phyloP scores from a whole-genome alignment of 2,329 filamentous ascomycete species.

The Diaporthe sp. region DNA sequence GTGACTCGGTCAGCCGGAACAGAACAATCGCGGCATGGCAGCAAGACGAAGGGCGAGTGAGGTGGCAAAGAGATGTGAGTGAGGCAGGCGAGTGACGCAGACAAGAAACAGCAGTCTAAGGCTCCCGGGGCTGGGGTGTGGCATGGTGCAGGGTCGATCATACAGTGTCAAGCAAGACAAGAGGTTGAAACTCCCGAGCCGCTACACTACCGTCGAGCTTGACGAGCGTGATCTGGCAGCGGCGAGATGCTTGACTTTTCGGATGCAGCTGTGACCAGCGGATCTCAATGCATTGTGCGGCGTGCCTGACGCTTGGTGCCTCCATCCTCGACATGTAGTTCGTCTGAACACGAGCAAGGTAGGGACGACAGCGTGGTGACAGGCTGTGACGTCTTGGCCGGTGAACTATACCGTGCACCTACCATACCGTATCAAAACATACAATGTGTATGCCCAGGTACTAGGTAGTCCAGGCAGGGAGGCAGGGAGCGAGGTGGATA shows the following conservation, averaged over 20 bases:
- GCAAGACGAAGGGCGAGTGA: slow-evolving; percentile 37
- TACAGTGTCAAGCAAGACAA: slow-evolving; percentile 35
- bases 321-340: not conserved
- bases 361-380: slow-evolving; percentile 18
- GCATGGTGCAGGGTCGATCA: slow-evolving; percentile 41
- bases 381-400: slow-evolving; percentile 23
- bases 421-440: slow-evolving; percentile 9
- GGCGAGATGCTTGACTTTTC: slow-evolving; percentile 14
- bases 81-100: slow-evolving; percentile 32
- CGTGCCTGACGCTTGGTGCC: slow-evolving; percentile 20
- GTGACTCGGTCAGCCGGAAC: slow-evolving; percentile 35
- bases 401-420: not conserved
- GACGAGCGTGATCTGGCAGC: slow-evolving; percentile 14
- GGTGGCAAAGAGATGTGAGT: slow-evolving; percentile 36
- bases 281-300: slow-evolving; percentile 4
- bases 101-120: slow-evolving; percentile 17
- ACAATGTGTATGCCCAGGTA: slow-evolving; percentile 6
- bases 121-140: slow-evolving; percentile 31
- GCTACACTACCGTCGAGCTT: slow-evolving; percentile 16
- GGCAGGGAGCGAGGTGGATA: not conserved
- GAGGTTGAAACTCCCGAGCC: slow-evolving; percentile 33
- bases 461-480: not conserved
- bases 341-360: slow-evolving; percentile 8
- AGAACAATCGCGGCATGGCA: slow-evolving; percentile 28
- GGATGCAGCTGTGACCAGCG: slow-evolving; percentile 18